phyloP scores from a whole-genome alignment of 2,329 filamentous ascomycete genomes.

The Trichoderma citrinoviride region DNA sequence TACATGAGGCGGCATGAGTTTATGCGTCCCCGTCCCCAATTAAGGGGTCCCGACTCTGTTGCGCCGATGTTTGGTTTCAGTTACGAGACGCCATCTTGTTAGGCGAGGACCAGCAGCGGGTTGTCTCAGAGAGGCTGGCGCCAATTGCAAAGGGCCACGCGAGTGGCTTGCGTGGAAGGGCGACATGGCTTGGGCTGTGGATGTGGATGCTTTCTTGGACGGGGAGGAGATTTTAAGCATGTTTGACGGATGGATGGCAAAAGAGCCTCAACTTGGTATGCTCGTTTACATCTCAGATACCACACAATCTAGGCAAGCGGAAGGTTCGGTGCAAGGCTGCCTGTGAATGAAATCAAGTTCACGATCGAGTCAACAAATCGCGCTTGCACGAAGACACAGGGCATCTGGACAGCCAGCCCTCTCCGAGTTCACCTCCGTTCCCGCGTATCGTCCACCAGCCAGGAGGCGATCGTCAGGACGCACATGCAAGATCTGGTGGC shows the following conservation, averaged over 20 bases:
- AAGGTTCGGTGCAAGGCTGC: too few species aligned
- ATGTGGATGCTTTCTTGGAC: not conserved
- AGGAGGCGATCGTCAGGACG: not conserved
- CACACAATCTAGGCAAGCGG: too few species aligned
- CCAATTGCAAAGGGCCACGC: conserved; percentile 15
- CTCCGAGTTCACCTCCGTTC: not conserved
- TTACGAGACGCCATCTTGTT: not conserved
- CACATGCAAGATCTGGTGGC: conserved; percentile 13
- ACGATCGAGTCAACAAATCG: too few species aligned
- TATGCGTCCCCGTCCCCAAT: conserved; percentile 1
- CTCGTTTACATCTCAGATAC: too few species aligned
- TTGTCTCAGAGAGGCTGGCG: conserved; percentile 14
- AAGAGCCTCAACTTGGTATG: too few species aligned
- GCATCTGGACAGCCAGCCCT: not conserved
- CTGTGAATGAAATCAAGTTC: too few species aligned
- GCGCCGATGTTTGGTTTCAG: conserved; percentile 14
- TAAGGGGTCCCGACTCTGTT: conserved; percentile 5
- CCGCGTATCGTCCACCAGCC: conserved; percentile 11
- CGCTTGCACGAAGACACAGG: too few species aligned
- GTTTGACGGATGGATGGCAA: too few species aligned
- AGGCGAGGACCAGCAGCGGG: not conserved
- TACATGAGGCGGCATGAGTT: not conserved
- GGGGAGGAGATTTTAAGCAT: not conserved
- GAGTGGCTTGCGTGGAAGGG: conserved; percentile 8
- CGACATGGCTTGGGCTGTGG: not conserved